Evolutionary conservation across 495 filamentous ascomycete species (phyloP), one percentile per base, ranked within the genome.

Genomic region (Viridothelium virens): DNA sequence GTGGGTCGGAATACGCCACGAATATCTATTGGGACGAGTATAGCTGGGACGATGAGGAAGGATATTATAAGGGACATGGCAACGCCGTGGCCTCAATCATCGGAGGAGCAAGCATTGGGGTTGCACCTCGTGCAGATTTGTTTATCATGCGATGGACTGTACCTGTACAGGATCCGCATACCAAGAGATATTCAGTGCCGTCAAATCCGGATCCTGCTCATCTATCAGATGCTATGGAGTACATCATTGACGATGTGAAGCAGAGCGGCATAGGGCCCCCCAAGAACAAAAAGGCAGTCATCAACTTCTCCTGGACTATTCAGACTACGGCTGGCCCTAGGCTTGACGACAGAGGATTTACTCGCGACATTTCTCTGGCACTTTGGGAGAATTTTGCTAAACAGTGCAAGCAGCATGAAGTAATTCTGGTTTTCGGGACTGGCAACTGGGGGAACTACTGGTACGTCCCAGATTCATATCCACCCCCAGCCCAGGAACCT

Each of bases 241-340:
- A 59, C 53, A 59, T 59, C 53, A 36, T 59, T 14, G 53, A 59
- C 31, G 53, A 59, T 59, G 53, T 59, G 31, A 59, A 31, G 53
- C 53, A 59, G 53, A 33, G n/a, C 14, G 53, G 53, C 53, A 34
- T 59, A 31, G 53, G 53, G 33, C 53, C 53, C 33, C 31, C 53
- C 4, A 59, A 59, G 18, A 59, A 36, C 36, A 59, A 59, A 31
- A 59, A 59, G 53, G 53, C 53, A 6, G 53, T 59, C 14, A 36
- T 59, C 31, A 59, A 59, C 36, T 59, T 59, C 31, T 59, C 53
- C 7, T 59, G 36, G 25, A 59, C 53, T 9, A 34, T 59, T 18
- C 53, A 59, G 31, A 14, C 36, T 5, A 34, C 31, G 3, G 11
- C 18, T 34, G 31, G 53, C 7, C 25, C n/a, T 9, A 33, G 53